Evolutionary conservation across 2,329 filamentous ascomycete species (phyloP), one percentile per base, ranked within the genome.

Genomic region (Sphaerulina musiva): DNA sequence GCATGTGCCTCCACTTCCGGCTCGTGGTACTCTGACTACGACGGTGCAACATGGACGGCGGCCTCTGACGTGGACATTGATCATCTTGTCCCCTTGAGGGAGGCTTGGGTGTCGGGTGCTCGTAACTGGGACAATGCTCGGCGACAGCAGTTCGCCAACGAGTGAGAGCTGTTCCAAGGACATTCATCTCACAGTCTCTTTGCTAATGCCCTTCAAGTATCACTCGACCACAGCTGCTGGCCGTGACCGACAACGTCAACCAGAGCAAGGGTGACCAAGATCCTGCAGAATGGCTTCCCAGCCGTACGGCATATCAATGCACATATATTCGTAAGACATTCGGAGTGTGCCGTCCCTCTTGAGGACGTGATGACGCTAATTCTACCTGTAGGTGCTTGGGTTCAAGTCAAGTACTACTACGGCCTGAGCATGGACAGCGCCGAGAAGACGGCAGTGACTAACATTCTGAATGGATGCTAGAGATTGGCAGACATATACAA

Each of bases 171-270:
- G 4, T 26, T 7, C 9, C 26, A 7, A 29, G 2, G 1, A 2
- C n/a, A n/a, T n/a, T n/a, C n/a, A 6, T 10, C 9, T 2, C 1
- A 23, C 17, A 8, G 17, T 6, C 3, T 14, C 3, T 12, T 23
- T 6, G 41, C 53, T 59, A 36, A 58, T 20, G 10, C 20, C 2
- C 23, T 4, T 4, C 31, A 70, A 89, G 93, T 72, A 68, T 92
- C 55, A 78, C 74, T 1, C 80, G 84, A 51, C 89, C 89, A 0
- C 87, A 93, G 73, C 78, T 93, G 31, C 80, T 87, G 72, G 85
- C 88, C 34, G 87, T 93, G 7, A 92, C 87, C 3, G 85, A 87
- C 68, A 82, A 79, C 51, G 82, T 89, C 61, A 95, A 95, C 73
- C 76, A 83, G 62, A 61, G 74, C 34, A 93, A 62, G 92, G 74